Base-by-base conservation (phyloP, 441 rosid genomes). In the Hura crepitans region DNA sequence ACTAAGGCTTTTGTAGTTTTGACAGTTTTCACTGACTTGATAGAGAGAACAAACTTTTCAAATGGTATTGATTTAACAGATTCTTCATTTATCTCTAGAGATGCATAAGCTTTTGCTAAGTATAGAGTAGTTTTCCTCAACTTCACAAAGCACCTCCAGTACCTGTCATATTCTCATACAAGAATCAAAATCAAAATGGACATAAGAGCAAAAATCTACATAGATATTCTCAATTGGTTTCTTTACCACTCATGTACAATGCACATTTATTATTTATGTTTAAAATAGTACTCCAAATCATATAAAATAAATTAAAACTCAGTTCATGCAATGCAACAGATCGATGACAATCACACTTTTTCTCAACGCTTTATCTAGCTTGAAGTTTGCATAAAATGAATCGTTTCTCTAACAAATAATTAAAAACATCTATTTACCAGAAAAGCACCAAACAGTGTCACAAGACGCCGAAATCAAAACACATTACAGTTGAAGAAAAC, bases 21-120 rank as follows among this genome's bases (percentile, higher is more conserved):
- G 46, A 89, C 85, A 23, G 87, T 83, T 47, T 59, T 46, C 53
- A 74, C 53, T 18, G 96, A 88, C 75, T 85, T 89, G 30, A 92
- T 79, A 60, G 78, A 78, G 76, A 75, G 58, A n/a, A 96, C 94
- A 68, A 92, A 81, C 70, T 85, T 88, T 77, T 89, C 97, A 79
- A 92, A 92, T 1, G 92, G 88, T 78, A 84, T 64, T 30, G 81
- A 75, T 76, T 81, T 84, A 6, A 81, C 79, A n/a, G 74, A 73
- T 57, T 71, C 77, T 74, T 77, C 88, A 69, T 71, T 82, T 28
- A 92, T 88, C 60, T 83, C 81, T 72, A 92, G 23, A 2, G 83
- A 78, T 73, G 78, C 78, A 75, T 81, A 88, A 56, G 83, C 82
- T 73, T 80, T 85, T 18, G 90, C 91, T 86, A 92, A 77, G 70